Conservation (phyloP, 768 basidiomycete species). For the Cystofilobasidium bisporidii region DNA sequence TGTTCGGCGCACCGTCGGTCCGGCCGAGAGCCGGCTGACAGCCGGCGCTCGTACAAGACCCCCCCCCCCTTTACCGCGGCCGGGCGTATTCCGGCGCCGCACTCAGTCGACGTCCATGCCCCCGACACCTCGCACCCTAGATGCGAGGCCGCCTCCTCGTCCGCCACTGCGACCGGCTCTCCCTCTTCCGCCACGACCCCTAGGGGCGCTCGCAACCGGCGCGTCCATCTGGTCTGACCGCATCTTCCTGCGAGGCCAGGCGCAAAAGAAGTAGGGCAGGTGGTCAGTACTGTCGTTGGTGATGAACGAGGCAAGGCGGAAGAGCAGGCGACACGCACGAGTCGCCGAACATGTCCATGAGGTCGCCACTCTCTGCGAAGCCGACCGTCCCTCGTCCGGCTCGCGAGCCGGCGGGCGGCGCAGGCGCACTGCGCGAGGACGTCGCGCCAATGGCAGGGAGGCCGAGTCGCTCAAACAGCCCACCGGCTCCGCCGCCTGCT, state of each 20-base stretch:
- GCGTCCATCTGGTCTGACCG: neutral
- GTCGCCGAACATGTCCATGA: conserved; percentile 13
- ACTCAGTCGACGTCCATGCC: conserved; percentile 10
- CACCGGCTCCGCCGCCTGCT: neutral
- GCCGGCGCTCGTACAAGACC: no score
- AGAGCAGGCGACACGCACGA: neutral
- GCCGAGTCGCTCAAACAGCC: conserved; percentile 14
- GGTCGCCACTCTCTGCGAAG: conserved; percentile 3
- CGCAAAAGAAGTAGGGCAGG: no score
- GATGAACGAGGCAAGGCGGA: neutral
- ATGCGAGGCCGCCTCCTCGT: neutral
- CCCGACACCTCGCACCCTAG: conserved; percentile 2
- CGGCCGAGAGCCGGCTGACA: no score
- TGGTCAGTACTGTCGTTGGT: no score
- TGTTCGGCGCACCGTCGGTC: no score
- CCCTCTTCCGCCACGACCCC: neutral
- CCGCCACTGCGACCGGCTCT: neutral
- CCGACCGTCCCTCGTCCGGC: neutral
- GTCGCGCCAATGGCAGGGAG: neutral
- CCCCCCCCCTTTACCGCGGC: neutral
- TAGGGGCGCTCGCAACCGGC: neutral
- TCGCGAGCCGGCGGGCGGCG: no score
- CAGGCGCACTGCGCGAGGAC: neutral
- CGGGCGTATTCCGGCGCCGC: no score
- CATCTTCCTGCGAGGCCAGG: conserved; percentile 20